Percentiles rank a stretch among this genome's conserved stretches.
Conservation (phyloP, 2,329 filamentous ascomycete species). For the Didymosphaeria variabile region DNA sequence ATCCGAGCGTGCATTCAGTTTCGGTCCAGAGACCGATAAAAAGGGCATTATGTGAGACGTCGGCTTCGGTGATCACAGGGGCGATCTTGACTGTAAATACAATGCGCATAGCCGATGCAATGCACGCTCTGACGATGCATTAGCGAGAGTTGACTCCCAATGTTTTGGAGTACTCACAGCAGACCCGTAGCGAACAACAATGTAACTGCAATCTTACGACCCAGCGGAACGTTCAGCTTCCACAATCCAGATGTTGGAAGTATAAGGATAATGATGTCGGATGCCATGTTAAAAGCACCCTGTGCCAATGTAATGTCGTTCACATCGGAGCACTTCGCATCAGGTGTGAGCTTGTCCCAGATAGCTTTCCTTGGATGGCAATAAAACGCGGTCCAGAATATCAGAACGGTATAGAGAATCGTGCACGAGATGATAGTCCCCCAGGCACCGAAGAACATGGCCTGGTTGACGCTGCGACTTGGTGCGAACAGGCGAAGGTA, state of each 20-base stretch:
- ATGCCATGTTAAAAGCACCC: slow-evolving; percentile 37
- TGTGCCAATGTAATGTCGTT: slow-evolving; percentile 33
- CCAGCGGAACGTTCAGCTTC: slow-evolving; percentile 32
- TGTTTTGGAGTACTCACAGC: slow-evolving; percentile 28
- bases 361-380: slow-evolving; percentile 36
- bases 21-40: slow-evolving; percentile 40
- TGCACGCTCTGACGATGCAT: slow-evolving; percentile 28
- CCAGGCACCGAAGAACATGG: slow-evolving; percentile 39
- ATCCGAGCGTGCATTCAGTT: slow-evolving; percentile 36
- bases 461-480: slow-evolving; percentile 25
- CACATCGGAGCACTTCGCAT: slow-evolving; percentile 34
- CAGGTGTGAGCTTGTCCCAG: slow-evolving; percentile 35
- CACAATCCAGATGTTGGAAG: slow-evolving; percentile 35
- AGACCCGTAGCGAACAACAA: slow-evolving; percentile 37
- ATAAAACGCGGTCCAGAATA: slow-evolving; percentile 40
- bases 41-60: slow-evolving; percentile 38
- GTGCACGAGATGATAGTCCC: slow-evolving; percentile 28
- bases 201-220: slow-evolving; percentile 35
- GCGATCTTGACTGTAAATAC: slow-evolving; percentile 37
- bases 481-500: slow-evolving; percentile 41
- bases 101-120: slow-evolving; percentile 39
- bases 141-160: slow-evolving; percentile 7
- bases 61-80: slow-evolving; percentile 28
- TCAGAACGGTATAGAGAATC: slow-evolving; percentile 34
- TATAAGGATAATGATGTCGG: slow-evolving; percentile 36